Evolutionary conservation across 2,329 filamentous ascomycete genomes (phyloP), one percentile per base, ranked within the genome.

Genomic region (Ascochyta lentis): DNA sequence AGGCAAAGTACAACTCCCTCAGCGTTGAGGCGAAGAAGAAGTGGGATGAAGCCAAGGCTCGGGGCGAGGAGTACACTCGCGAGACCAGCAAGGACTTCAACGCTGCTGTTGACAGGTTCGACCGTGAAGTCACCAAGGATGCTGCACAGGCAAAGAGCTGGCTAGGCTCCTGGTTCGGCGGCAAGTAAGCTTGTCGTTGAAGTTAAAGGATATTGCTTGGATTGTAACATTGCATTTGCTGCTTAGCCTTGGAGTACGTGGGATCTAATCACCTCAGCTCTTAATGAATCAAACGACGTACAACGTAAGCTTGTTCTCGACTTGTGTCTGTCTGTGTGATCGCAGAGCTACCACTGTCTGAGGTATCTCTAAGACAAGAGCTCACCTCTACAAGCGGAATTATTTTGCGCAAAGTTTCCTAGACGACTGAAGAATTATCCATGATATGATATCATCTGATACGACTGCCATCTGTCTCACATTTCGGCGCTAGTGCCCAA

Each of bases 91-190:
- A 74, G 56, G 77, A 83, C 52, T 60, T 85, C 62, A 80, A 83
- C 64, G 71, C 72, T 41, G 79, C 80, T 9, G 79, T 95, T 47
- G 89, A 97, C 77, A 86, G 89, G 75, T 88, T 93, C 68, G 93
- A 96, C 79, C 85, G 86, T 69, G 92, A 87, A 64, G 89, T 96
- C 48, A 90, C 93, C 80, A 81, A 90, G 63, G 87, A 87, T 63
- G 86, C 92, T 4, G 78, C 87, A 47, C 89, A 96, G 81, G 90
- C 92, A 40, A 96, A 96, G 86, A 86, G 87, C 68, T 89, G 89
- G 61, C 77, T 96, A 68, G 90, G 89, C 38, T 85, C 89, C 74
- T 97, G 92, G 93, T 96, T 97, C 70, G 89, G 92, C 54, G 84
- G 84, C 51, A 75, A 73, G 54, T 73, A 73, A 62, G 52, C 33